Conservation (phyloP, 2,329 filamentous ascomycete genomes). For the Penicillium paneum region DNA sequence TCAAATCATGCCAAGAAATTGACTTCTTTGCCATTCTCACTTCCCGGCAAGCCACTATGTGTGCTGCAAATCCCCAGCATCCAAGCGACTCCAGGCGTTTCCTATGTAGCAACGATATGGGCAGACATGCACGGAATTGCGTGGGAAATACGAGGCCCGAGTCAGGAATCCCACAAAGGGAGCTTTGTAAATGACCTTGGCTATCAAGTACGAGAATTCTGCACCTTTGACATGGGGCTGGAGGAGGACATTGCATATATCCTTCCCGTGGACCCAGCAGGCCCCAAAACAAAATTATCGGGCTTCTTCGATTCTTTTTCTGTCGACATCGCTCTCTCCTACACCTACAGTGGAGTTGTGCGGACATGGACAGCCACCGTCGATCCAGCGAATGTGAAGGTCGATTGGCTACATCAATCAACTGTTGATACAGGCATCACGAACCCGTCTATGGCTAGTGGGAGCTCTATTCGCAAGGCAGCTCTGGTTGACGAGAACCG, state of each 20-base stretch:
- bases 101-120: constrained; percentile 77
- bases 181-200: constrained; percentile 34
- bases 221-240: constrained; percentile 63
- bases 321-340: constrained; percentile 80
- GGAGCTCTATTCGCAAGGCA: constrained; percentile 81
- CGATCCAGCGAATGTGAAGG: constrained; percentile 54
- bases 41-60: constrained; percentile 72
- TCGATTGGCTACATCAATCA: constrained; percentile 81
- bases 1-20: constrained; percentile 58
- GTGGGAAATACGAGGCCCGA: constrained; percentile 70
- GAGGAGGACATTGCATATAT: constrained; percentile 57
- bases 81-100: constrained; percentile 55
- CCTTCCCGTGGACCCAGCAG: constrained; percentile 82
- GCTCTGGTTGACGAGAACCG: constrained; percentile 73
- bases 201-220: constrained; percentile 62
- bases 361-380: constrained; percentile 83
- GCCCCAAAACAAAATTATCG: constrained; percentile 65
- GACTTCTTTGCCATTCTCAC: constrained; percentile 55
- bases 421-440: constrained; percentile 73
- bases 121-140: constrained; percentile 75
- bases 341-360: constrained; percentile 69
- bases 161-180: constrained; percentile 26
- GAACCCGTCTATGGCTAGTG: constrained; percentile 74
- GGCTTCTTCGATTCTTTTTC: constrained; percentile 84
- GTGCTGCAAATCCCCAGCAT: constrained; percentile 67